phyloP scores from a whole-genome alignment of 106 monocot species.

The Dioscorea alata region DNA sequence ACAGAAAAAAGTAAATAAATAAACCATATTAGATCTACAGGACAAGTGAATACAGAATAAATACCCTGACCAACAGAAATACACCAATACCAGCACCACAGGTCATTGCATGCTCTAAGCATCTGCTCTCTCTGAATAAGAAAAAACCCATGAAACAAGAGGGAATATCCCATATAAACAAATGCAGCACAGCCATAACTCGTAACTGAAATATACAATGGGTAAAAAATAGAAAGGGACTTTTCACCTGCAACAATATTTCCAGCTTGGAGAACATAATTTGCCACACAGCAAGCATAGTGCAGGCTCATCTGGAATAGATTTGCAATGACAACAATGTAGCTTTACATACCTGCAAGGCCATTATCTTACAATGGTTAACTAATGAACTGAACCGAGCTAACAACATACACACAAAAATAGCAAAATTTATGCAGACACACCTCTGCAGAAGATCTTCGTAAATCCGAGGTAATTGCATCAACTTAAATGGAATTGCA shows the following conservation, averaged over 20 bases:
- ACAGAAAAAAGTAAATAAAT: neutral
- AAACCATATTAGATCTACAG: too few species aligned
- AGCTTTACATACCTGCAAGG: conserved; percentile 65
- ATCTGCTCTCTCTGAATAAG: conserved; percentile 50
- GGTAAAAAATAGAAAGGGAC: too few species aligned
- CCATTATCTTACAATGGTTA: neutral
- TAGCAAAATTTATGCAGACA: neutral
- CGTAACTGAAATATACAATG: too few species aligned
- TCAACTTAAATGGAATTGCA: conserved; percentile 81
- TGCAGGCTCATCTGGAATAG: conserved; percentile 62
- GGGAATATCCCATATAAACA: neutral
- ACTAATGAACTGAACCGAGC: neutral
- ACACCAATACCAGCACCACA: conserved; percentile 94
- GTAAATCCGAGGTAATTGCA: conserved; percentile 70
- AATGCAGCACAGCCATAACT: neutral
- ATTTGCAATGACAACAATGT: conserved; percentile 53
- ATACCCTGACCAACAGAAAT: conserved; percentile 83
- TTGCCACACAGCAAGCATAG: conserved; percentile 87
- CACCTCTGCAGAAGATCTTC: conserved; percentile 88
- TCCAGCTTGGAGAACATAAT: conserved; percentile 64
- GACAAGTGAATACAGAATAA: neutral
- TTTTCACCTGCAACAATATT: conserved; percentile 68
- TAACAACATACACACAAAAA: neutral
- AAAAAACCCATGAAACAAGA: conserved; percentile 1
- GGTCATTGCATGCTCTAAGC: conserved; percentile 54